Base-by-base conservation (phyloP, 352 stramenopile genomes). In the Pythium plurisporium region DNA sequence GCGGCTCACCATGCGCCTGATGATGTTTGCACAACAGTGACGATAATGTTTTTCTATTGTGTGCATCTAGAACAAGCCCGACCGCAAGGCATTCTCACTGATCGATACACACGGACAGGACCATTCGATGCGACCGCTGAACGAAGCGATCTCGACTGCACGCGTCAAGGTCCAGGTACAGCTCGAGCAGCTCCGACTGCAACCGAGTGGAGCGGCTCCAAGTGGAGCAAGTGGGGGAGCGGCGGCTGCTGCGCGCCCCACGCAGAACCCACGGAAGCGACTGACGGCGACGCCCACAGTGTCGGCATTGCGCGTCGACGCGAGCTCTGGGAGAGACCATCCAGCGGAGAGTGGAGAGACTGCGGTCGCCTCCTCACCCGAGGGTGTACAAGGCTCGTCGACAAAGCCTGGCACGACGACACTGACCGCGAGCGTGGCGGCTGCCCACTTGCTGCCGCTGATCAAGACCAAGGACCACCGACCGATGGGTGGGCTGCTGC, bases 401-500 rank as follows among this genome's bases (percentile, higher is more conserved):
- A 38, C 52, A 11, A 22, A 53, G 10, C 12, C 36, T 1, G 23
- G 51, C n/a, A 29, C 54, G 19, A 33, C 67, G 12, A 54, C 59
- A 11, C 64, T 79, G 15, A 69, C 62, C 5, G 63, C 69, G 31
- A 77, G 53, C 59, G 66, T 84, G 29, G 56, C 47, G 0, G 69
- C 68, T 2, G 72, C 78, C 57, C 70, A 72, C 0, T 73, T 72
- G 41, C 58, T 91, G 3, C 76, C 81, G 3, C 55, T 83, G 25
- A 73, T 90, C 46, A 70, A 73, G 46, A 59, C 73, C 0, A 75
- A 75, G 4, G 79, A 89, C 43, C 82, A 77, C 31, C 73, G 74
- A 14, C 31, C 57, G 4, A 89, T 91, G 75, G 82, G 82, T n/a
- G 82, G 82, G 6, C 48, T 80, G 15, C 55, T 87, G 37, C 79